These are phyloP conservation scores for Helianthus annuus DNA, from an alignment of 129 eudicot genomes.

Conservation along the genomic window DNA sequence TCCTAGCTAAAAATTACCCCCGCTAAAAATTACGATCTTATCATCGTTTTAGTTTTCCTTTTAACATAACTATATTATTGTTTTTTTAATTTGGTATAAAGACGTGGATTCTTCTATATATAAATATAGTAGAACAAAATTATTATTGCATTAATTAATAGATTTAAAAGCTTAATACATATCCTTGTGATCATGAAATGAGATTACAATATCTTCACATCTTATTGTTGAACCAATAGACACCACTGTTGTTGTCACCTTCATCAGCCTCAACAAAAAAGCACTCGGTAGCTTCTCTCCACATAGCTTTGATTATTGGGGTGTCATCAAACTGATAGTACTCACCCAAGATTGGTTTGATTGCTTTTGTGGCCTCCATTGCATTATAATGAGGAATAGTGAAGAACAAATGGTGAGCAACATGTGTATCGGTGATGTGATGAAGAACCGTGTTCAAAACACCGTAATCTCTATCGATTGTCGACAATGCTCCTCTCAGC, in stretches of 20 bases:
- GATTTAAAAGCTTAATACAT: not conserved
- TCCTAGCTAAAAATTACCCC: no score
- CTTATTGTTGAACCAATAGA: constrained; percentile 60
- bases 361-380: constrained; percentile 62
- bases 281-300: constrained; percentile 62
- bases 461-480: constrained; percentile 57
- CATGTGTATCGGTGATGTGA: constrained; percentile 60
- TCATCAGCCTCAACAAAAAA: constrained; percentile 58
- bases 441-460: constrained; percentile 57
- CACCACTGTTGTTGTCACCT: constrained; percentile 39
- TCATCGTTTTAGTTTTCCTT: no score
- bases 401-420: constrained; percentile 55
- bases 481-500: constrained; percentile 55
- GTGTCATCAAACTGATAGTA: constrained; percentile 64
- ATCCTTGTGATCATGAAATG: not conserved
- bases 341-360: constrained; percentile 52
- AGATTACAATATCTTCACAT: constrained; percentile 14
- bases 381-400: constrained; percentile 65
- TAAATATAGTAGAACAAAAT: not conserved
- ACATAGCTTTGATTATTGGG: constrained; percentile 49
- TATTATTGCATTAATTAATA: not conserved
- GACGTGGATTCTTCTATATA: not conserved
- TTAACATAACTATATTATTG: no score
- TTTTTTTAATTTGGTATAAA: no score
- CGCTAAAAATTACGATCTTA: no score